Base-by-base conservation (phyloP, 2,329 filamentous ascomycete genomes). In the Sordariomycetes sp. region DNA sequence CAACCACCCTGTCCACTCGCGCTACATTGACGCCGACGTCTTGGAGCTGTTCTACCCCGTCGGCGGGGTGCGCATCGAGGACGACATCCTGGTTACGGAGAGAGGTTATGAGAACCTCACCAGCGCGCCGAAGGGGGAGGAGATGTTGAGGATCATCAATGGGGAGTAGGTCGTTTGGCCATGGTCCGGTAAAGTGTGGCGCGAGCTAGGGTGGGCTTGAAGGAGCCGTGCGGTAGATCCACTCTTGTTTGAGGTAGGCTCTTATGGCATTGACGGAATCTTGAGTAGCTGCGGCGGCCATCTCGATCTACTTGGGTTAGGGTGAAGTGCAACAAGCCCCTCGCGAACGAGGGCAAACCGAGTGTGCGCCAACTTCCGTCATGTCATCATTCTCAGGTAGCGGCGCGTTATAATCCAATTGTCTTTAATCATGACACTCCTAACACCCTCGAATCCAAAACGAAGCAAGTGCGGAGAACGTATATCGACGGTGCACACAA, bases 61-160 rank as follows among this genome's bases (percentile, higher is more conserved):
- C 1, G 94, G 92, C 17, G 94, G 94, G 36, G 90, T 96, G 28
- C 81, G 94, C 53, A 95, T 97, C 60, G 94, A 99, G 72, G 90
- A 97, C 66, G 89, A 92, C 68, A 79, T 97, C 45, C 75, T 94
- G 24, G 84, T 97, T 53, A 94, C 87, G 1, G 76, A 86, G 60
- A 74, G 80, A 25, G 90, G 91, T 0, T 84, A 83, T 64, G 90
- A 96, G 70, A 95, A 95, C 66, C 66, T 97, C 67, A 95, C 90
- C 1, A 78, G 79, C 1, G 87, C 87, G 34, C 87, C 89, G 0
- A 95, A 95, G 73, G 81, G 82, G 1, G 77, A 86, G 56, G 84
- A 89, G 65, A 72, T 90, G 64, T 72, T 90, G 66, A 75, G 76
- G 60, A 74, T 87, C 54, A 79, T 86, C 55, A 80, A 77, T 56